Evolutionary conservation across 192 early-diverging fungal genomes (phyloP), one percentile per base, ranked within the genome.

Genomic region (Ramicandelaber brevisporus): DNA sequence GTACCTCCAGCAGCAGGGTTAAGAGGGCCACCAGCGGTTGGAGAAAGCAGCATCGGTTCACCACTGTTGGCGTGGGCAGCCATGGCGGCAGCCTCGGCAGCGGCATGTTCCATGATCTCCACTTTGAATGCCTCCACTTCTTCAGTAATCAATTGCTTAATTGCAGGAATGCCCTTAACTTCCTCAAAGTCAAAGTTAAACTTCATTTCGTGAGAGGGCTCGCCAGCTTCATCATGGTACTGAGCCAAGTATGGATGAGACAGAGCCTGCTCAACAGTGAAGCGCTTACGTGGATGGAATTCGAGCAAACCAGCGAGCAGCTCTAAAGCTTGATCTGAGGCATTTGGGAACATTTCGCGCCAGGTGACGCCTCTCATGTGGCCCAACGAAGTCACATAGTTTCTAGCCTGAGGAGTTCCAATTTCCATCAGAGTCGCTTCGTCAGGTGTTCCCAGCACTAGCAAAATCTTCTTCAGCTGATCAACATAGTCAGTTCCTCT

Each of bases 401-500:
- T 61, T 41, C 86, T 85, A 10, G 92, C 87, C 41, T 87, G 67
- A 35, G 90, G 81, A 42, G 79, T 86, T 15, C 85, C 87, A 40
- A 92, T 79, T 18, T 82, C 63, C 22, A 57, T 41, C 37, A 95
- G 50, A 4, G 81, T 82, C 18, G 61, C 78, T 37, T 83, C 81
- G 45, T 84, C 80, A n/a, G 92, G 92, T 1, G 89, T 89, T 24
- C 92, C 92, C 24, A 92, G 65, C 26, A 98, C 75, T 33, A 68
- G 63, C 31, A 98, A 57, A 30, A 98, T 98, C 53, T 95, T 81
- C 51, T 90, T 92, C 40, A 98, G 59, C 51, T 98, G 92, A 46
- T 98, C 88, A n/a, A 93, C 88, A 46, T 59, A 89, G 60, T 97
- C 92, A 20, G 76, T 63, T 13, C 92, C 92, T 41, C 88, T 95